Evolutionary conservation across 169 alveolate genomes (phyloP).

Genomic region (Plasmodium coatneyi): DNA sequence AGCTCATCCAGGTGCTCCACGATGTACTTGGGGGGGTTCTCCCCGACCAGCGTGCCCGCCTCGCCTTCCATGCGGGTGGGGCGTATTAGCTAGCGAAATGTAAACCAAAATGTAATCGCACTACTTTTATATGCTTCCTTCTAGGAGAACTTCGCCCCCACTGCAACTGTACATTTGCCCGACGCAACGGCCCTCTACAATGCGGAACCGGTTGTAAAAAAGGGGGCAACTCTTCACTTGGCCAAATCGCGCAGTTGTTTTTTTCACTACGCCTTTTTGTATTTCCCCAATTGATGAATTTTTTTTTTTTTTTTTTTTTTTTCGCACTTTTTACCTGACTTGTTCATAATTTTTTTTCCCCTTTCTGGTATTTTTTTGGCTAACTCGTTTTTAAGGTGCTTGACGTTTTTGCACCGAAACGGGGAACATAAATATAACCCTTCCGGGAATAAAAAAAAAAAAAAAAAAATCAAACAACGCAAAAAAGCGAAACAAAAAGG

Average conservation of each 20-base stretch:
- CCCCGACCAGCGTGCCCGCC: not conserved
- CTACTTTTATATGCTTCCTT: no score
- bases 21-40: conserved; percentile 8
- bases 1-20: conserved; percentile 65
- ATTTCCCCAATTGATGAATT: not conserved
- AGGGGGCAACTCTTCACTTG: not conserved
- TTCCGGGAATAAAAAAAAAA: not conserved
- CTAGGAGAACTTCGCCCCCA: not conserved
- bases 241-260: not conserved
- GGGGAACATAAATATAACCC: not conserved
- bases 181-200: not conserved
- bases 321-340: not conserved
- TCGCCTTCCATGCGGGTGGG: not conserved
- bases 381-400: conserved; percentile 4
- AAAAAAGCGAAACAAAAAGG: not conserved
- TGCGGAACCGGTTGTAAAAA: not conserved
- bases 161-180: not conserved
- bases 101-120: not conserved
- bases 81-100: not conserved
- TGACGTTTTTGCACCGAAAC: conserved; percentile 4
- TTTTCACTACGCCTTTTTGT: not conserved
- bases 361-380: conserved; percentile 1
- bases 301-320: conserved; percentile 11
- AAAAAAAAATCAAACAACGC: not conserved
- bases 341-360: conserved; percentile 13